A percentile compares a stretch with the other conserved stretches of the same genome.
Evolutionary conservation across 2,329 filamentous ascomycete species (phyloP).

Genomic region (Bipolaris zeicola): DNA sequence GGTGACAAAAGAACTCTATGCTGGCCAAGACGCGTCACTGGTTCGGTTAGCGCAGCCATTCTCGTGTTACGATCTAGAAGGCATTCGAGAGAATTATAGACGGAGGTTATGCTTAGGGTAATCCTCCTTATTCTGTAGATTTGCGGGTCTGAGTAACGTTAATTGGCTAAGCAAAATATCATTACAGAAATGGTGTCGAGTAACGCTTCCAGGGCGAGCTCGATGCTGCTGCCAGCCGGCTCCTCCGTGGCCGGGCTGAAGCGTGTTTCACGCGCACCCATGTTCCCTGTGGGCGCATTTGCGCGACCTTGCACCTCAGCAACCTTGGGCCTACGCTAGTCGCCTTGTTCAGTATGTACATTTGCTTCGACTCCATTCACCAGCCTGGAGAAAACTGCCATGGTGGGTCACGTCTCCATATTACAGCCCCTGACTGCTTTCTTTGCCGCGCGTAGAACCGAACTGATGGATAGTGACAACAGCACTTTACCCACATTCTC

Average conservation of each 20-base stretch:
- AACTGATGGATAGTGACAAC: conserved; percentile 1
- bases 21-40: no score
- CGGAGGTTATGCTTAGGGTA: no score
- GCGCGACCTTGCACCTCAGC: background rate
- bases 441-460: conserved; percentile 6
- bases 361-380: background rate
- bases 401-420: background rate
- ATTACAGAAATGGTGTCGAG: no score
- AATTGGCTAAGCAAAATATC: no score
- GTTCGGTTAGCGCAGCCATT: no score
- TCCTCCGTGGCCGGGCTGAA: background rate
- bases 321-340: conserved; percentile 2
- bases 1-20: no score
- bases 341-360: background rate
- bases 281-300: conserved; percentile 6
- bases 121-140: no score
- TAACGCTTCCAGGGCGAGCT: background rate
- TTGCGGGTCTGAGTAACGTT: no score
- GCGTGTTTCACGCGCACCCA: conserved; percentile 8
- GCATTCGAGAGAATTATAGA: no score
- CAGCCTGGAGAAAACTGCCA: background rate
- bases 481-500: background rate
- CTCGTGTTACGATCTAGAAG: no score
- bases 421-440: background rate
- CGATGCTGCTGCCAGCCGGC: background rate